phyloP scores from a whole-genome alignment of 805 yeast genomes.

The Monosporozyma unispora region DNA sequence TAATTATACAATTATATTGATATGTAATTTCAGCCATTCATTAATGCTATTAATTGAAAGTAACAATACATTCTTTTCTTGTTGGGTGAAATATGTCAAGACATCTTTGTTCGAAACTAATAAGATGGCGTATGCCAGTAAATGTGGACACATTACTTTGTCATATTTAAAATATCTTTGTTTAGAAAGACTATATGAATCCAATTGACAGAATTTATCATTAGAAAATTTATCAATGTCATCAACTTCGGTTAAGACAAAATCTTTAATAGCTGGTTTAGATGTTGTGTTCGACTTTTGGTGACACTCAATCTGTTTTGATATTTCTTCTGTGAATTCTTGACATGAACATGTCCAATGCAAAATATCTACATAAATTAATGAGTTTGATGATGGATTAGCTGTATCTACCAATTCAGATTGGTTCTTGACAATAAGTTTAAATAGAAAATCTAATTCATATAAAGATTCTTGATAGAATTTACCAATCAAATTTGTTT shows the following conservation, averaged over 20 bases:
- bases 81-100: constrained; percentile 17
- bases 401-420: not conserved
- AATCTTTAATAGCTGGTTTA: not conserved
- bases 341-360: constrained; percentile 30
- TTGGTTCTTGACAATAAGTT: constrained; percentile 18
- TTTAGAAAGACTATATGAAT: constrained; percentile 19
- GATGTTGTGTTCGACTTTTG: not conserved
- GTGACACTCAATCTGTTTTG: constrained; percentile 5
- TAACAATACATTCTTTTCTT: constrained; percentile 16
- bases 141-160: constrained; percentile 27
- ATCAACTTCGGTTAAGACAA: constrained; percentile 12
- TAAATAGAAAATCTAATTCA: constrained; percentile 10
- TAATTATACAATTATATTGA: constrained; percentile 20
- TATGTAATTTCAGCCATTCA: constrained; percentile 31
- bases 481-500: not conserved
- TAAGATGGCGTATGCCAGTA: constrained; percentile 25
- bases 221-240: constrained; percentile 17
- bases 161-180: constrained; percentile 21
- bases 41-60: constrained; percentile 22
- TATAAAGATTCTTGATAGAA: constrained; percentile 8
- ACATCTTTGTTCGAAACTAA: constrained; percentile 14
- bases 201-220: constrained; percentile 24
- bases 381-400: constrained; percentile 5
- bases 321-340: constrained; percentile 21
- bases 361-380: constrained; percentile 24